Evolutionary conservation across 1,284 basidiomycete genomes (phyloP).

Genomic region (Trichosporon sp.): DNA sequence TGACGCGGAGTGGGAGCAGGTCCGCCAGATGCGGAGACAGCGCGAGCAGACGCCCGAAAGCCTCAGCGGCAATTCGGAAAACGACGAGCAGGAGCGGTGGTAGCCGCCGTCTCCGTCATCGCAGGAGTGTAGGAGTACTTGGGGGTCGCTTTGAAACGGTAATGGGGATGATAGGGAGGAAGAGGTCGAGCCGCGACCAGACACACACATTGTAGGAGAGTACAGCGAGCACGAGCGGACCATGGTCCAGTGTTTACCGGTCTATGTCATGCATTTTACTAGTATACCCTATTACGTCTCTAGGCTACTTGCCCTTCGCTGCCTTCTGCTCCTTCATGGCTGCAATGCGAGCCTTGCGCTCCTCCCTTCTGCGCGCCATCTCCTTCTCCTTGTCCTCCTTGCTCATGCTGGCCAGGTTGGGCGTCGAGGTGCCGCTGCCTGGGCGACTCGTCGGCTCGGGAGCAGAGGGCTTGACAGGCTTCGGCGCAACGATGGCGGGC

Average conservation of each 20-base stretch:
- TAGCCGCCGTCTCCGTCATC: background rate
- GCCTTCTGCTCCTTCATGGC: conserved; percentile 56
- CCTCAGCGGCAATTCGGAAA: conserved; percentile 1
- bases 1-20: conserved; percentile 27
- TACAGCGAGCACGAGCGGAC: background rate
- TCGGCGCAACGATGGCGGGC: conserved; percentile 26
- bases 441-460: conserved; percentile 26
- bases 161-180: background rate
- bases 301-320: background rate
- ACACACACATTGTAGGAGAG: conserved; percentile 1
- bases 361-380: conserved; percentile 83
- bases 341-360: conserved; percentile 65
- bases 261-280: conserved; percentile 20
- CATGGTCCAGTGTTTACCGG: background rate
- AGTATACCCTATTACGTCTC: background rate
- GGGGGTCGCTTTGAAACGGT: too few species aligned
- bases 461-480: conserved; percentile 16
- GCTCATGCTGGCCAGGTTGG: conserved; percentile 60
- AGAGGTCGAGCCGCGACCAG: background rate
- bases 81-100: background rate
- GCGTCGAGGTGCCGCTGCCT: conserved; percentile 20
- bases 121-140: background rate
- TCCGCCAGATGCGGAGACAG: conserved; percentile 71
- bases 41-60: conserved; percentile 62
- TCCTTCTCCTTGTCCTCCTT: conserved; percentile 88